Evolutionary conservation across 352 stramenopile species (phyloP).

Genomic region (Globisporangium viniferum): DNA sequence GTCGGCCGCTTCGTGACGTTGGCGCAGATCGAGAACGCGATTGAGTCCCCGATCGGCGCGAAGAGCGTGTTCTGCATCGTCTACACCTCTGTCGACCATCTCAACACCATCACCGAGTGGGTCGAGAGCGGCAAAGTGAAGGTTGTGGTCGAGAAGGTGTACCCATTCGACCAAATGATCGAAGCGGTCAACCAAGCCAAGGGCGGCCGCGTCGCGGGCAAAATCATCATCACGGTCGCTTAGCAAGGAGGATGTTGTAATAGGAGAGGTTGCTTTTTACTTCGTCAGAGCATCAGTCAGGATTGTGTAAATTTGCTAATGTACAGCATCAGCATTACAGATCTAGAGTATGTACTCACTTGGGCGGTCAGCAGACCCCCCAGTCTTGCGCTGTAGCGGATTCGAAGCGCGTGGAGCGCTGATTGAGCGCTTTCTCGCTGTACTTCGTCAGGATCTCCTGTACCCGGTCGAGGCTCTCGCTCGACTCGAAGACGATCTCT

Average conservation of each 20-base stretch:
- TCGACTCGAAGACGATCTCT: no score
- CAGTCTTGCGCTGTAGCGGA: no score
- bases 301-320: no score
- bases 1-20: conserved; percentile 31
- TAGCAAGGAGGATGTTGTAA: neutral
- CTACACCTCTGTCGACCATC: neutral
- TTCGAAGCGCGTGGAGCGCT: no score
- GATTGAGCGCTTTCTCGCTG: no score
- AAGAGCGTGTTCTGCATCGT: neutral
- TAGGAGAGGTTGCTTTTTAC: no score
- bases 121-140: conserved; percentile 4
- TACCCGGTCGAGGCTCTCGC: no score
- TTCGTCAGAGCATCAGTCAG: no score
- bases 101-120: neutral
- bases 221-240: conserved; percentile 10
- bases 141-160: neutral
- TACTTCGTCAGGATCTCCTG: no score
- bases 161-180: conserved; percentile 4
- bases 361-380: no score
- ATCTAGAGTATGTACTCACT: no score
- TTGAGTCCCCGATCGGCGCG: conserved; percentile 48
- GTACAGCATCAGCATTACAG: no score
- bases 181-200: conserved; percentile 7
- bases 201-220: neutral
- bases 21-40: conserved; percentile 20